phyloP scores from a whole-genome alignment of 345 rosid species.

The Carallia pectinifolia region DNA sequence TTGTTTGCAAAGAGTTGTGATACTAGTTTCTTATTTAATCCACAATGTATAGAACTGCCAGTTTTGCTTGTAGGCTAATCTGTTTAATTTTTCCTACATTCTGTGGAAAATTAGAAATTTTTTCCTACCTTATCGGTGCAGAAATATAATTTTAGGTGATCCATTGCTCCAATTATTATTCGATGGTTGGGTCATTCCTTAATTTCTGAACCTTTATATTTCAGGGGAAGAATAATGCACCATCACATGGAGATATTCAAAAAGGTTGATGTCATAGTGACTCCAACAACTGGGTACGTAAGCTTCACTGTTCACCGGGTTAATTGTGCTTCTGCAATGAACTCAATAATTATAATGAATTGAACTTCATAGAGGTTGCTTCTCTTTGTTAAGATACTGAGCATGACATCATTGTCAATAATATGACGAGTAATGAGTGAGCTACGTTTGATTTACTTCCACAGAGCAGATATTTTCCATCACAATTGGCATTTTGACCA shows the following conservation, averaged over 20 bases:
- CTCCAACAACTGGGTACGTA: constrained; percentile 79
- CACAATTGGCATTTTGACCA: background rate
- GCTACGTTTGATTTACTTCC: background rate
- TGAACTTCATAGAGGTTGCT: background rate
- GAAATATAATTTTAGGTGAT: too few relatives aligned
- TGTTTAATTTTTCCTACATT: too few relatives aligned
- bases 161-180: background rate
- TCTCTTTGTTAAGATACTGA: background rate
- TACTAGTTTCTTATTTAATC: too few relatives aligned
- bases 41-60: too few relatives aligned
- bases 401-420: background rate
- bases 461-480: background rate
- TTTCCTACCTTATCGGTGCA: too few relatives aligned
- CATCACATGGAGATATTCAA: constrained; percentile 80
- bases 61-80: too few relatives aligned
- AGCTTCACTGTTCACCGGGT: background rate
- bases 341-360: background rate
- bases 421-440: background rate
- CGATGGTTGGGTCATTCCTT: background rate
- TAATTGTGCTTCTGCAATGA: background rate
- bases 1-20: too few relatives aligned
- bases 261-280: constrained; percentile 77
- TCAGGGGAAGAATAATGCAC: constrained; percentile 78
- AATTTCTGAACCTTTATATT: constrained; percentile 17
- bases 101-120: too few relatives aligned